phyloP scores from a whole-genome alignment of 225 moss, liverwort and hornwort species.

The Lunularia cruciata region DNA sequence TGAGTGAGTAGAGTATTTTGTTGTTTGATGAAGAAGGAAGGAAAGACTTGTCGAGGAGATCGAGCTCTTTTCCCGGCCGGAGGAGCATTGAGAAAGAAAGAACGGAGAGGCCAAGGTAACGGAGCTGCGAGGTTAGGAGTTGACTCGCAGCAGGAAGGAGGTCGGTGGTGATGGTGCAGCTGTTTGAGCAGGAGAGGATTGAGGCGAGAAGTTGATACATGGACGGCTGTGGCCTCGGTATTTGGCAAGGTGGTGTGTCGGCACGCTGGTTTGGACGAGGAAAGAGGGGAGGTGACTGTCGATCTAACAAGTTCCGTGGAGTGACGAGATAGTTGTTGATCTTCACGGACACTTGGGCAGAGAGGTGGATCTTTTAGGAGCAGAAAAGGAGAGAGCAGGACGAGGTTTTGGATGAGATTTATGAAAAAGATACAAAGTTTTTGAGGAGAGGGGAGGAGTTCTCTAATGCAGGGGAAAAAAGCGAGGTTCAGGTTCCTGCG shows the following conservation, averaged over 20 bases:
- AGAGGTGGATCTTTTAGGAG: constrained; percentile 6
- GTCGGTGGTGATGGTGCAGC: not conserved
- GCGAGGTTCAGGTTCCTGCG: constrained; percentile 1
- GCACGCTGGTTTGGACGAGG: not conserved
- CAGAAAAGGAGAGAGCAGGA: not conserved
- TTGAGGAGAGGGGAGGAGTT: not conserved
- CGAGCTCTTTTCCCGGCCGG: not conserved
- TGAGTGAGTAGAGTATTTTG: not conserved
- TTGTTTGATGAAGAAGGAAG: not conserved
- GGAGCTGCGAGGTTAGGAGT: too few species aligned
- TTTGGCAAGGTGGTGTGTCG: not conserved
- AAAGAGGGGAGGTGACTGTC: not conserved
- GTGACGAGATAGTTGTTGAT: not conserved
- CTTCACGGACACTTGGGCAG: not conserved
- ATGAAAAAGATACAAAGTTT: not conserved
- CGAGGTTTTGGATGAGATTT: not conserved
- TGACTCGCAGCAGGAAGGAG: too few species aligned
- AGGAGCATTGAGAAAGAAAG: not conserved
- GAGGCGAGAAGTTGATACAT: too few species aligned
- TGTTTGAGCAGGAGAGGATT: not conserved
- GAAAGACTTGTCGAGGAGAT: not conserved
- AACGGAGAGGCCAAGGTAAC: too few species aligned
- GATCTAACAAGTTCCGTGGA: not conserved
- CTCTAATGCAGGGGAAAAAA: constrained; percentile 16
- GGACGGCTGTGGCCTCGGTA: not conserved